Evolutionary conservation across 2,329 filamentous ascomycete species (phyloP), one percentile per base, ranked within the genome.

Genomic region (Dothidotthia symphoricarpi): DNA sequence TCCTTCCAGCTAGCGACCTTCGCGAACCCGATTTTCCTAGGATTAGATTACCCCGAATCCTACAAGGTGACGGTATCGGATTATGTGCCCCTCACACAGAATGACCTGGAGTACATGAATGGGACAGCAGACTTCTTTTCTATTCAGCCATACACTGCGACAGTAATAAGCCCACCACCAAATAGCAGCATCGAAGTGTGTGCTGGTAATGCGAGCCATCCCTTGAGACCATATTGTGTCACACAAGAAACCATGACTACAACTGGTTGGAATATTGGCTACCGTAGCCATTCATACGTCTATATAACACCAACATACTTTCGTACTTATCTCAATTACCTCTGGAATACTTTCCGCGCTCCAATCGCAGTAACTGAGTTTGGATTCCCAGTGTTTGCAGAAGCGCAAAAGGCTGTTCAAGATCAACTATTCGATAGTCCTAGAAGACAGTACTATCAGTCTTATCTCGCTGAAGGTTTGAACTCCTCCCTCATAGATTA

Each of bases 261-360:
- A 26, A 72, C 72, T 19, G 77, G 77, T 2, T 82, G 79, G 79
- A 67, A 76, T 47, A 76, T 81, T 32, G 79, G 79, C 14, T 79
- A 80, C 44, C 67, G 70, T 10, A 78, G 75, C 2, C 65, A 77
- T 24, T 69, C 69, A 2, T 79, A 80, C 51, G 72, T 77, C n/a
- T 80, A 81, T 59, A 74, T 76, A 24, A 76, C 80, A 0, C 80
- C 79, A 0, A 70, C 69, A 2, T 81, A 79, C 47, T 69, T 83
- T n/a, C 71, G 76, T 35, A 69, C 68, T 36, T 75, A 77, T 45
- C 66, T 80, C 4, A 73, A 68, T 47, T 82, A 81, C 51, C 62
- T 83, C 2, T 78, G 74, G 69, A 81, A 81, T 57, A 81, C 75
- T 0, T 83, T 75, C 68, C 70, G 63, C 22, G 55, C 61, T 0